Evolutionary conservation across 2,329 filamentous ascomycete species (phyloP).

Genomic region (Trichoderma semiorbis): DNA sequence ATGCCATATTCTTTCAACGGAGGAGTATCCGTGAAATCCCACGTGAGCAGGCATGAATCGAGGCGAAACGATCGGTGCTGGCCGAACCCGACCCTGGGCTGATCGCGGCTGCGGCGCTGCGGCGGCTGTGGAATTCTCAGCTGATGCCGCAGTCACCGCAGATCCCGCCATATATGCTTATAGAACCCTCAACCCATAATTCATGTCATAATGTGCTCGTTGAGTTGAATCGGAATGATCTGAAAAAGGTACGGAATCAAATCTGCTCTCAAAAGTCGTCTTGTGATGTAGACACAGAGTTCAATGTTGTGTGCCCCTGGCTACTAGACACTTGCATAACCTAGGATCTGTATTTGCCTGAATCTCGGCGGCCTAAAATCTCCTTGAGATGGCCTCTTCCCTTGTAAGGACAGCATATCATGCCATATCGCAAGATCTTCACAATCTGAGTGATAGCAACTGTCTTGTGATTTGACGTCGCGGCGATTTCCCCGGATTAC

Average conservation of each 20-base stretch:
- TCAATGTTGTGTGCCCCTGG: neutral
- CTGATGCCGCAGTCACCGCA: constrained; percentile 14
- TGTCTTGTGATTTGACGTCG: neutral
- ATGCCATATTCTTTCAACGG: neutral
- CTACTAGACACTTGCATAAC: neutral
- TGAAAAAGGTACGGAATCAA: neutral
- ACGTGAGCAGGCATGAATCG: neutral
- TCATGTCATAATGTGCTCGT: neutral
- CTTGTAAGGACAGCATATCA: neutral
- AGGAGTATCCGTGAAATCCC: neutral
- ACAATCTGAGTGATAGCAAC: neutral
- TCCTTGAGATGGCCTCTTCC: neutral
- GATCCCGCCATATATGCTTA: neutral
- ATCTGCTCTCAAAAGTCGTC: neutral
- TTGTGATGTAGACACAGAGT: neutral
- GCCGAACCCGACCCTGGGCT: neutral
- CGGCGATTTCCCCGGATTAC: neutral
- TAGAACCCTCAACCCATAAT: neutral
- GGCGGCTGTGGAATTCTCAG: neutral
- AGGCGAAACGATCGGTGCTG: constrained; percentile 3
- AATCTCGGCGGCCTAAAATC: neutral
- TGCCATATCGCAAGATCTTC: neutral
- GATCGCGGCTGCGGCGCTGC: neutral
- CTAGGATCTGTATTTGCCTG: neutral
- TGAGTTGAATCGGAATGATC: neutral